phyloP scores from a whole-genome alignment of 2,329 filamentous ascomycete genomes.

The Botrytis hyacinthi region DNA sequence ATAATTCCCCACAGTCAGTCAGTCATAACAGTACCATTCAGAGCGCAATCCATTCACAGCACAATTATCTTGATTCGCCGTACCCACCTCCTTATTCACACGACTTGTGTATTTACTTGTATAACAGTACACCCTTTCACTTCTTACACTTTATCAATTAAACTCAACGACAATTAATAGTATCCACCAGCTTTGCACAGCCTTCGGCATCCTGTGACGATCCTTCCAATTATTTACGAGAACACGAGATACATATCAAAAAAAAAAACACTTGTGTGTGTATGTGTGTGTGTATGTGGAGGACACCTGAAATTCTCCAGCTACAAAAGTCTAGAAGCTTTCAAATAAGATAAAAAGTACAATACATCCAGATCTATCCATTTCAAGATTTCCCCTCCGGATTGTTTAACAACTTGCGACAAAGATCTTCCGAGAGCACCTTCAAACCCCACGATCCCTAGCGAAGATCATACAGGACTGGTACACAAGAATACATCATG shows the following conservation, averaged over 20 bases:
- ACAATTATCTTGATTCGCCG: neutral
- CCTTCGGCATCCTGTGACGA: constrained; percentile 15
- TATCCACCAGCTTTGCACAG: constrained; percentile 11
- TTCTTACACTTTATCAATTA: neutral
- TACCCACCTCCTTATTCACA: too few species aligned
- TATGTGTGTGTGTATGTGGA: neutral
- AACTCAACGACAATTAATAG: neutral
- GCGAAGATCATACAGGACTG: constrained; percentile 30
- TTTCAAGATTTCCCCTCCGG: neutral
- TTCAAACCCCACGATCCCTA: constrained; percentile 13
- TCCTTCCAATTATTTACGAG: constrained; percentile 18
- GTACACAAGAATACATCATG: constrained; percentile 42
- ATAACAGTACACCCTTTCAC: neutral
- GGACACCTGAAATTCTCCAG: constrained; percentile 1
- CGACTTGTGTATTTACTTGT: constrained; percentile 1
- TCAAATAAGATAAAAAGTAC: neutral
- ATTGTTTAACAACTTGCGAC: neutral
- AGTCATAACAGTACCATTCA: neutral
- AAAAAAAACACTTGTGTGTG: neutral
- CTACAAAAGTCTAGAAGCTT: constrained; percentile 9
- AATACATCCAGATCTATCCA: neutral
- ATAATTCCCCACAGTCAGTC: neutral
- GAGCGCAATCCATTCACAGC: neutral
- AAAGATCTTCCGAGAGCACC: constrained; percentile 8
- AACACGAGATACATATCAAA: constrained; percentile 21